Evolutionary conservation across 2,329 filamentous ascomycete species (phyloP), one percentile per base, ranked within the genome.

Genomic region (Xylariaceae sp.): DNA sequence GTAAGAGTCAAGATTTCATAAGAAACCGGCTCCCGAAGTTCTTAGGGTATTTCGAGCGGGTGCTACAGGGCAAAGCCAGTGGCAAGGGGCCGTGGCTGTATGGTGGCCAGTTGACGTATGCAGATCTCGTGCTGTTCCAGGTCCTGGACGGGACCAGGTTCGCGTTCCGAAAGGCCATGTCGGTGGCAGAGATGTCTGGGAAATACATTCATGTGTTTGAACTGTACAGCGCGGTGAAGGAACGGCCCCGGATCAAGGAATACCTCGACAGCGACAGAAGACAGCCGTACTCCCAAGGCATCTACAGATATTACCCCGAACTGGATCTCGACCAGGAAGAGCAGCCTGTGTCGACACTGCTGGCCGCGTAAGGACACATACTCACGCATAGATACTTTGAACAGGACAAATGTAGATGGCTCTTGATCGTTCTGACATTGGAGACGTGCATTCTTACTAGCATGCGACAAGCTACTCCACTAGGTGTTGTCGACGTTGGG

Each of bases 261-360:
- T 92, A 92, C 63, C 66, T 92, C 45, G 75, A 68, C 17, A 90
- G 87, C 65, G 75, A 81, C 3, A 76, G 83, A 54, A 74, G 87
- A 38, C 63, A 77, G 61, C 66, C 75, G 45, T 92, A 89, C 62
- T 71, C 73, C 0, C 68, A 76, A 53, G 87, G 87, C 1, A 77
- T 92, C 39, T 92, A 82, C 64, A 75, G 88, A 33, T 72, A 87
- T 60, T 91, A 92, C 61, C 76, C 82, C 2, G 87, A 91, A 71
- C 66, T 92, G 44, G 87, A 91, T 19, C 39, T 62, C 11, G 55
- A 48, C 1, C 52, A 47, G 14, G 45, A 47, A 12, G 14, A 35
- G 27, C n/a, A 12, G 17, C 19, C 41, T 27, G 22, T 27, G 4
- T 4, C 22, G 4, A 27, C 22, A 4, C 22, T 27, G 4, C 22